Base-by-base conservation (phyloP, 768 basidiomycete genomes). In the Chalciporus chontae region DNA sequence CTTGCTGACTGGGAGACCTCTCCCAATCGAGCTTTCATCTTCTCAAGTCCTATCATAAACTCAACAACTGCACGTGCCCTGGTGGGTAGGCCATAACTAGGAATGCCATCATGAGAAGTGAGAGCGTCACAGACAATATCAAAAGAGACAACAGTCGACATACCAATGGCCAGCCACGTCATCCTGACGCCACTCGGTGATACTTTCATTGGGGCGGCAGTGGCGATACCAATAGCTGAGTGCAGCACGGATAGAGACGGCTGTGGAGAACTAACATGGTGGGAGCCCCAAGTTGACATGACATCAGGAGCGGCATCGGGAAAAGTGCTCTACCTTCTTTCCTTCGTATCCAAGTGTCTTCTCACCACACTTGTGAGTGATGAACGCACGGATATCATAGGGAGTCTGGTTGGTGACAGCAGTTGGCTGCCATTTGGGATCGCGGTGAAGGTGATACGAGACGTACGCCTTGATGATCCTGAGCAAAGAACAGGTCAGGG, bases 21-120 rank as follows among this genome's bases (percentile, higher is more conserved):
- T 4, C 58, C 55, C 2, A 49, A 19, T 19, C 47, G 47, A 2
- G 57, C 57, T 43, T 61, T 61, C 11, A 50, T 54, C 46, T 59
- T 59, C 48, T 61, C 60, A 14, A 62, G 60, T 1, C 60, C 60
- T 15, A 59, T 43, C 61, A 62, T 62, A 40, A 58, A 62, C 23
- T 46, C 49, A 1, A 59, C 58, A 6, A 62, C 61, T 3, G 45
- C 15, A 2, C 19, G 56, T 7, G 58, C 55, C 2, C 53, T 43
- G 5, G 52, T 58, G 3, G 59, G 59, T 8, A 60, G 51, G 19
- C 59, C 59, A 51, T 34, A 53, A 37, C 57, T 60, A n/a, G n/a
- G 34, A 15, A 18, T 6, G n/a, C 2, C 7, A 8, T 15, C 21
- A 15, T 13, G 29, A 15, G 45, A 7, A 56, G 27, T 48, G 7